Evolutionary conservation across 2,329 filamentous ascomycete genomes (phyloP), one percentile per base, ranked within the genome.

Genomic region (Fusarium oligoseptatum): DNA sequence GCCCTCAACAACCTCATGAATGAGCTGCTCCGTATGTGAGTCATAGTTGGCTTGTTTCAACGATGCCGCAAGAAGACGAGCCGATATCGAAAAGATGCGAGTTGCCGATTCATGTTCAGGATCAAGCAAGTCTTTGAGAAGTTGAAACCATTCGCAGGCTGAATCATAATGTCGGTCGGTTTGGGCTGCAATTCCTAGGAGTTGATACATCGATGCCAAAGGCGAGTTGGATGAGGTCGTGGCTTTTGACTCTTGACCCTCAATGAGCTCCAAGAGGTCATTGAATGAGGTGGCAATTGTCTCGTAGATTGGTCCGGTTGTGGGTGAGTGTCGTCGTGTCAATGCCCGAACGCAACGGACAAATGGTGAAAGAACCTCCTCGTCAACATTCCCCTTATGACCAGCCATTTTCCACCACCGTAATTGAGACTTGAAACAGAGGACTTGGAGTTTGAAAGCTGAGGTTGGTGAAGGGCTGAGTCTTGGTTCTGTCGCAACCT

Each of bases 331-430:
- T 68, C 92, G 87, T 66, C 92, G 86, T 17, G 86, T 83, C 74
- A 92, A 93, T 1, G 92, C 88, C 11, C 86, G 84, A 20, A 93
- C 76, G 72, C 91, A 95, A 61, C 89, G 89, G 0, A 88, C 86
- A 58, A 94, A 88, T 0, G 93, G 92, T 2, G 89, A 85, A n/a
- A 92, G 78, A 8, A 95, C 81, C 15, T 95, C 92, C 66, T 90
- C 91, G 39, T 91, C 88, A 6, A 88, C 79, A 67, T 92, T 88
- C 1, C 88, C 88, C 68, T 88, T 81, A 76, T 94, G 91, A 2
- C 87, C 85, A 8, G 88, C 88, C 67, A 94, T 77, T 48, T 82
- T 85, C 92, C 93, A 95, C 88, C 91, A 94, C 48, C 85, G 83
- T n/a, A 92, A 81, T 34, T 92, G 88, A 9, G 88, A 84, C 27